These are phyloP conservation scores for Phialophora expanda DNA, from an alignment of 2,329 filamentous ascomycete genomes.

Conservation along the genomic window DNA sequence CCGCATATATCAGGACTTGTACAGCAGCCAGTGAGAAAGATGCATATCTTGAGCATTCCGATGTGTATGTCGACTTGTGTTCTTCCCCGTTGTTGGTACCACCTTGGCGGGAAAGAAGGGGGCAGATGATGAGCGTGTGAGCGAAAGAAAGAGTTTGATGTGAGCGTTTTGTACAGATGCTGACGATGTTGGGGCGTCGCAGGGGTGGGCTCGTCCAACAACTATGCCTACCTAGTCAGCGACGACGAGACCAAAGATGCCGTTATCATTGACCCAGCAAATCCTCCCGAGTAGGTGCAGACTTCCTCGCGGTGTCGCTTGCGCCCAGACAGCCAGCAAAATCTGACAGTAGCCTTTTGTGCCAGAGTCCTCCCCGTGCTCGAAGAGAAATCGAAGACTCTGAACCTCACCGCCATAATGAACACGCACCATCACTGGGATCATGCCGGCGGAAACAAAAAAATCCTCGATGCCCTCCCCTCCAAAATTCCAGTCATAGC, in stretches of 20 bases:
- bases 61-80: conserved; percentile 53
- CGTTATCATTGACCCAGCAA: conserved; percentile 58
- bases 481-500: conserved; percentile 78
- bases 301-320: not conserved
- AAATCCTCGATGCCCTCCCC: conserved; percentile 64
- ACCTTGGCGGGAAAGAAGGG: not conserved
- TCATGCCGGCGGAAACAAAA: conserved; percentile 88
- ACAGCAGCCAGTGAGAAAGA: conserved; percentile 39
- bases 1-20: conserved; percentile 22
- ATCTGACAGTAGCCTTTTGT: not conserved
- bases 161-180: conserved; percentile 29
- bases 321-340: not conserved
- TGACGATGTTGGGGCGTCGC: not conserved
- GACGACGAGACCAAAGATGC: conserved; percentile 57
- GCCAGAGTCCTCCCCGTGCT: conserved; percentile 50
- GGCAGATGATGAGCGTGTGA: not conserved
- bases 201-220: conserved; percentile 51
- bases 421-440: conserved; percentile 98
- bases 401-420: conserved; percentile 86
- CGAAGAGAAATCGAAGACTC: conserved; percentile 68
- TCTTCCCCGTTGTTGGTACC: conserved; percentile 1
- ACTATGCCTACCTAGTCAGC: conserved; percentile 59
- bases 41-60: conserved; percentile 60
- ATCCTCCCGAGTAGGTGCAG: conserved; percentile 54
- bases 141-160: not conserved